Evolutionary conservation across 257 asterid species (phyloP).

Genomic region (Capsicum rhomboideum): DNA sequence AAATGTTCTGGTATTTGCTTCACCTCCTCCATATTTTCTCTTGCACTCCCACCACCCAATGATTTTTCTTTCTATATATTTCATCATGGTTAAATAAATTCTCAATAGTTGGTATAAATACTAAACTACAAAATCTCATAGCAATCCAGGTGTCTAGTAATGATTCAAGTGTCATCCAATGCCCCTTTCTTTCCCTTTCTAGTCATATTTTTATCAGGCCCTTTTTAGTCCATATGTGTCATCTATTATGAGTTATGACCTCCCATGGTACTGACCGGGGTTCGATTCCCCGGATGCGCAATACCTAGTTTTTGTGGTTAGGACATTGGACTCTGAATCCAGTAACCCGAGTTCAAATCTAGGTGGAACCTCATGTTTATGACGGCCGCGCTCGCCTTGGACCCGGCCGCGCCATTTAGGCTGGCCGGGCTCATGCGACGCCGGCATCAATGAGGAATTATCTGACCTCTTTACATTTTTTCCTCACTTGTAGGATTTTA

Average conservation of each 20-base stretch:
- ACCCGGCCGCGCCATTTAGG: too few species aligned
- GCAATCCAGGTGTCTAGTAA: not conserved
- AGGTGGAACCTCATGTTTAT: slow-evolving; percentile 21
- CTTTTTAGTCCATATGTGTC: not conserved
- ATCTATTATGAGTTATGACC: too few species aligned
- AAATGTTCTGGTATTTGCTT: not conserved
- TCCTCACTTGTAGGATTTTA: too few species aligned
- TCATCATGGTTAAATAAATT: not conserved
- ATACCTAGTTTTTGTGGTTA: too few species aligned
- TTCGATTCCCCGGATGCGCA: too few species aligned
- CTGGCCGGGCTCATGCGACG: too few species aligned
- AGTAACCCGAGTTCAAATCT: slow-evolving; percentile 39
- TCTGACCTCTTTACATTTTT: too few species aligned
- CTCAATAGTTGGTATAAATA: not conserved
- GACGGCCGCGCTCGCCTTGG: too few species aligned
- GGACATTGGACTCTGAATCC: slow-evolving; percentile 49
- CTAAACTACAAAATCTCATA: not conserved
- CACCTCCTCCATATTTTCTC: not conserved
- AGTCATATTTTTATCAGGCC: not conserved
- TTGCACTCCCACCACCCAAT: not conserved
- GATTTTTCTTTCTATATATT: not conserved
- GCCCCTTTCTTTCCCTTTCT: not conserved
- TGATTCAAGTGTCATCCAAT: not conserved
- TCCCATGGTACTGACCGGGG: too few species aligned
- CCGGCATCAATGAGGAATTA: too few species aligned